Evolutionary conservation across 1,284 basidiomycete species (phyloP), one percentile per base, ranked within the genome.

Genomic region (Leccinum fallax): DNA sequence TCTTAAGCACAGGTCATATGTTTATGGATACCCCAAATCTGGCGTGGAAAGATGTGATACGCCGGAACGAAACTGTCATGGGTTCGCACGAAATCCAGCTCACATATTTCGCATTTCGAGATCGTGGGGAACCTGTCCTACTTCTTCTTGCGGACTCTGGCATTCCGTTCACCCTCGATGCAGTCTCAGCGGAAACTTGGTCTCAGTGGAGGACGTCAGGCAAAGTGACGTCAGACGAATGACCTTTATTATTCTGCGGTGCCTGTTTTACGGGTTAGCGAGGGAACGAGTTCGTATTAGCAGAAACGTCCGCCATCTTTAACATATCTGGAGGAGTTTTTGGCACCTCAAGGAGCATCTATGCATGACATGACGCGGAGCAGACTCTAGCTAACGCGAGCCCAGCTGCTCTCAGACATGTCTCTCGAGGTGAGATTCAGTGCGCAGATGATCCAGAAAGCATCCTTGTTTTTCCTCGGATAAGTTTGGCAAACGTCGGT

Each of bases 131-230:
- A 59, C 71, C 69, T 1, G 54, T 72, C 21, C n/a, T 70, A 8
- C 64, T 70, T 21, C 61, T 73, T 32, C 70, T 72, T 28, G 70
- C 24, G 4, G 68, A 73, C 55, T 71, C 68, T 0, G 69, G 71
- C 0, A 16, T 64, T 24, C 58, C 70, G 13, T 70, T 73, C 26
- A 60, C 40, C 5, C 36, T 72, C 4, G 60, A 70, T 34, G 58
- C 67, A 32, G 56, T 70, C 21, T 13, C 67, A 28, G 46, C 38
- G 4, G 53, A 36, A 19, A 63, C 59, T 4, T 70, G 69, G 71
- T 34, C 0, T 43, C 61, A 49, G 52, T 62, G 60, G 70, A 72
- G 38, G 21, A 65, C 43, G 48, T 53, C 61, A 4, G 58, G 69
- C 4, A 59, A 62, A 16, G 53, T 73, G 13, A 67, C 32, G 32